Conservation (phyloP, 768 basidiomycete genomes). For the Lentinula guzmanii region DNA sequence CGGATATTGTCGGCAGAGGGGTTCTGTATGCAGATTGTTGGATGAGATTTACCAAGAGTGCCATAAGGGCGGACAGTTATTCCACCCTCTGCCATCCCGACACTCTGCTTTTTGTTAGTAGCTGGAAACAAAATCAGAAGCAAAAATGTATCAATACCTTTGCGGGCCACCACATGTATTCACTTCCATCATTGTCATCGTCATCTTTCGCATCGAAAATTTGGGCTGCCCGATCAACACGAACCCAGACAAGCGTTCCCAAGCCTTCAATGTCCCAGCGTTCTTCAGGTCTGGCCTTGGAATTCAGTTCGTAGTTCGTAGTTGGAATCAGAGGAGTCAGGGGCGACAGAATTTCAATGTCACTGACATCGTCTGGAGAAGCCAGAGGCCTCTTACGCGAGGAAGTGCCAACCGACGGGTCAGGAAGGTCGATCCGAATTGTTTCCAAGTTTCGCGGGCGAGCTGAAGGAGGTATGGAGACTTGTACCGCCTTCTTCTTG, state of each 20-base stretch:
- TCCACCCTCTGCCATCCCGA: constrained; percentile 14
- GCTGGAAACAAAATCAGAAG: constrained; percentile 6
- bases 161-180: constrained; percentile 66
- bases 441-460: not conserved
- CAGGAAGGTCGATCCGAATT: not conserved
- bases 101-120: not conserved
- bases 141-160: constrained; percentile 34
- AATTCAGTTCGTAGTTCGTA: not conserved
- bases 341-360: not conserved
- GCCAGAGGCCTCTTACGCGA: not conserved
- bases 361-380: not conserved
- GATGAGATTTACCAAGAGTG: constrained; percentile 20
- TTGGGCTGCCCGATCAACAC: constrained; percentile 37
- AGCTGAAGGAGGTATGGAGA: not conserved
- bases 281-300: not conserved
- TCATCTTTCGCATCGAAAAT: constrained; percentile 19
- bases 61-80: constrained; percentile 18
- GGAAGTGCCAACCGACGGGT: not conserved
- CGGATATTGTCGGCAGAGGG: constrained; percentile 36
- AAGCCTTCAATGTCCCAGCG: constrained; percentile 17
- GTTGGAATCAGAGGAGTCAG: not conserved
- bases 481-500: not conserved
- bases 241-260: constrained; percentile 47
- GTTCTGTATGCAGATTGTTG: constrained; percentile 22
- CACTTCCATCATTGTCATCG: constrained; percentile 14